Percentiles rank a stretch among this genome's conserved stretches.
Evolutionary conservation across 1,284 basidiomycete species (phyloP).

Genomic region (Stygiomarasmius scandens): DNA sequence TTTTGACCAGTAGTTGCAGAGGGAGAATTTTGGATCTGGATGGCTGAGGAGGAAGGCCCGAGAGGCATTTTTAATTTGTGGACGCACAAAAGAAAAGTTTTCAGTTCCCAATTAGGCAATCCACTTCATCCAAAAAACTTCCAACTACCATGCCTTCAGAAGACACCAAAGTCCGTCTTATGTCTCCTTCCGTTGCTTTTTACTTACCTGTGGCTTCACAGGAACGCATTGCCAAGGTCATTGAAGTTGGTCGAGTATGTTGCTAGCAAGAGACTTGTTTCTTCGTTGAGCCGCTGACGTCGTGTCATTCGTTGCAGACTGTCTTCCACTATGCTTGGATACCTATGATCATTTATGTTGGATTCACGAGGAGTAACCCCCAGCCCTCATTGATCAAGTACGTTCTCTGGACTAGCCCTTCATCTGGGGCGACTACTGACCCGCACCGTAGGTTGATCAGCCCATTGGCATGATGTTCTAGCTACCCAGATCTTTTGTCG

Average conservation of each 20-base stretch:
- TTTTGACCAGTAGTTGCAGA: conserved; percentile 33
- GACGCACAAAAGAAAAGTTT: neutral
- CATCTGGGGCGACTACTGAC: conserved; percentile 14
- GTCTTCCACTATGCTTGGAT: conserved; percentile 92
- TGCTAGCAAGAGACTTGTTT: conserved; percentile 30
- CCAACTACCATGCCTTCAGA: conserved; percentile 72
- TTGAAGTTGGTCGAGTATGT: conserved; percentile 76
- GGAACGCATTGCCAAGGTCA: conserved; percentile 79
- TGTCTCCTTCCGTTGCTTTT: neutral
- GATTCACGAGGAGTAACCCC: conserved; percentile 86
- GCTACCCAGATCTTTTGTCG: conserved; percentile 16
- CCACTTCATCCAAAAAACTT: conserved; percentile 3
- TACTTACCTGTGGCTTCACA: conserved; percentile 29
- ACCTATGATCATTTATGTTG: conserved; percentile 91
- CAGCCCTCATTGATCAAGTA: conserved; percentile 94
- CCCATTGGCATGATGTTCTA: conserved; percentile 71
- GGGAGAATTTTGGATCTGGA: conserved; percentile 57
- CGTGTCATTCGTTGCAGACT: conserved; percentile 56
- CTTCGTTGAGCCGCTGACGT: conserved; percentile 8
- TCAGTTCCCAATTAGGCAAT: conserved; percentile 8
- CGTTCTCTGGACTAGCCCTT: conserved; percentile 33
- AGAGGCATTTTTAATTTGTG: conserved; percentile 57
- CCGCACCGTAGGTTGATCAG: conserved; percentile 75
- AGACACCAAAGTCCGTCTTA: conserved; percentile 73
- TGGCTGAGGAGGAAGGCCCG: conserved; percentile 66